phyloP scores from a whole-genome alignment of 2,329 filamentous ascomycete genomes.

The Hypoxylon sp. region DNA sequence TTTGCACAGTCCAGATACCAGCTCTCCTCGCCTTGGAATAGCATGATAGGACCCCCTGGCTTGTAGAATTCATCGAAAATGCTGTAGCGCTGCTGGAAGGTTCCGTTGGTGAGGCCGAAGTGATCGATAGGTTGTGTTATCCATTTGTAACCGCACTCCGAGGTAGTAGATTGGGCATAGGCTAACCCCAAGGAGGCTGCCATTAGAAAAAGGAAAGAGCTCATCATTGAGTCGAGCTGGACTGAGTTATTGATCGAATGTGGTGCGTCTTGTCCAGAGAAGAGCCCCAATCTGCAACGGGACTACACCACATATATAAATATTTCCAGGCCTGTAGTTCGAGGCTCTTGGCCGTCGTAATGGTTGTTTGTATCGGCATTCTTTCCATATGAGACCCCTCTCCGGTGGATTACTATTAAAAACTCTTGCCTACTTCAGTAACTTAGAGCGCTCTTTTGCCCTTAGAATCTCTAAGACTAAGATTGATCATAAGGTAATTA shows the following conservation, averaged over 20 bases:
- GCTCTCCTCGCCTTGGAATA: conserved; percentile 22
- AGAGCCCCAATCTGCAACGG: background rate
- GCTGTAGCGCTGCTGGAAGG: conserved; percentile 24
- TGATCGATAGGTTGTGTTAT: conserved; percentile 24
- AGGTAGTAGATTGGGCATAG: conserved; percentile 4
- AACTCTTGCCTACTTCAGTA: conserved; percentile 13
- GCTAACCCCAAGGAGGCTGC: conserved; percentile 1
- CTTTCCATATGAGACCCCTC: background rate
- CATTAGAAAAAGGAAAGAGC: conserved; percentile 2
- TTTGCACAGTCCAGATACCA: conserved; percentile 21
- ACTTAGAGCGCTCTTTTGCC: conserved; percentile 7
- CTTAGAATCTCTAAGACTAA: background rate
- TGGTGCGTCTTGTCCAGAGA: background rate
- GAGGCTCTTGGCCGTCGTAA: background rate
- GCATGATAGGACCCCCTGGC: conserved; percentile 23
- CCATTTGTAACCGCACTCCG: conserved; percentile 21
- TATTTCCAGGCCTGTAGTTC: background rate
- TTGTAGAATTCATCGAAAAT: conserved; percentile 25
- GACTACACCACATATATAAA: background rate
- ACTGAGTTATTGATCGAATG: background rate
- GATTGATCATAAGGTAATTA: background rate
- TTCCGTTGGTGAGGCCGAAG: conserved; percentile 12
- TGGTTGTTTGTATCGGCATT: background rate
- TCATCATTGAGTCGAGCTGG: background rate
- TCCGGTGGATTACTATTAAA: background rate